Percentiles rank a stretch among this genome's conserved stretches.
These are phyloP conservation scores for Tulasnella sp. DNA, from an alignment of 768 basidiomycete genomes.

Conservation along the genomic window DNA sequence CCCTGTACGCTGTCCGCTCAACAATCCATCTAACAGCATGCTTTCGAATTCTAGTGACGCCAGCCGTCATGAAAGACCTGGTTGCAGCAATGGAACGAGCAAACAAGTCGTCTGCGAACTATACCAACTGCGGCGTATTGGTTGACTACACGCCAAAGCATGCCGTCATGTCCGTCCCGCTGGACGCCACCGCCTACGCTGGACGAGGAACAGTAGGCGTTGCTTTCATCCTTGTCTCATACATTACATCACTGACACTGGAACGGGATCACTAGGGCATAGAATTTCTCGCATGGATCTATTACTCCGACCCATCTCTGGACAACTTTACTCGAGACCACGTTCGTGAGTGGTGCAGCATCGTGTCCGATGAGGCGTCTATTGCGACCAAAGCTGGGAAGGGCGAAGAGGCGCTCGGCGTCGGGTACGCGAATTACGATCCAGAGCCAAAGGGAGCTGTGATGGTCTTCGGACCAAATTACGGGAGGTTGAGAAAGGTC, in stretches of 20 bases:
- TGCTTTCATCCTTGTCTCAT: not conserved
- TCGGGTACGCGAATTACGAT: conserved; percentile 10
- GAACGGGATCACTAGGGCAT: not conserved
- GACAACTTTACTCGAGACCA: not conserved
- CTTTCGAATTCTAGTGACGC: not conserved
- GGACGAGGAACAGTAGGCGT: not conserved
- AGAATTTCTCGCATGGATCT: conserved; percentile 7
- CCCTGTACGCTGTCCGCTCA: not conserved
- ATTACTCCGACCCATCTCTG: not conserved
- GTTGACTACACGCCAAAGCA: conserved; percentile 6
- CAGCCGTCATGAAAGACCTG: not conserved
- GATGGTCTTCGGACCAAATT: conserved; percentile 37
- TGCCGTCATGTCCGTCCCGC: not conserved
- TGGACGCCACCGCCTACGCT: not conserved
- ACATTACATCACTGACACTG: not conserved
- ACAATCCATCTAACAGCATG: not conserved
- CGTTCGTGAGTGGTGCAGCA: conserved; percentile 5
- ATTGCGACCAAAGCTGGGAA: not conserved
- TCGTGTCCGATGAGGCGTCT: not conserved
- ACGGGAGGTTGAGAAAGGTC: conserved; percentile 35
- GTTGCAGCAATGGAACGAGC: conserved; percentile 6
- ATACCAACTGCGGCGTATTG: not conserved
- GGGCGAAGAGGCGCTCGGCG: not conserved
- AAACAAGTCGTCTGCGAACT: not conserved
- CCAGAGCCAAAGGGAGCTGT: conserved; percentile 25